Base-by-base conservation (phyloP, 306 rosid species). In the Fragaria vesca region DNA sequence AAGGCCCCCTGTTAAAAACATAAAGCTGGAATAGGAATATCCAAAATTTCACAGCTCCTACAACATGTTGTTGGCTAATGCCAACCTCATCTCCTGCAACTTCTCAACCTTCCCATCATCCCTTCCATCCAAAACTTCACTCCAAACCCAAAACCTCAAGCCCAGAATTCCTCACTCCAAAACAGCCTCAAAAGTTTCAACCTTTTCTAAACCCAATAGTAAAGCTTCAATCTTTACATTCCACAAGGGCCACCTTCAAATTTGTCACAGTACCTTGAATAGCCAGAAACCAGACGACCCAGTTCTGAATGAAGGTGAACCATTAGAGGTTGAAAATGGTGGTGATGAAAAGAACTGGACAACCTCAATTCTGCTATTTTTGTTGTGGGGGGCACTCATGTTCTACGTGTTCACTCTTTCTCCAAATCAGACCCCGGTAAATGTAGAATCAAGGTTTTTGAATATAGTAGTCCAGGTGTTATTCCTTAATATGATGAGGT, bases 341-440 rank as follows among this genome's bases (percentile, higher is more conserved):
- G 86, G 75, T 18, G 79, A 75, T n/a, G 91, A 81, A 77, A 79
- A 89, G 75, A 86, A 90, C 79, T 95, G 98, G 98, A 87, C 97
- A 21, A 90, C 90, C 70, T 95, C 98, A 48, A 82, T 89, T 81
- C 80, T 95, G 82, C 85, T 95, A 34, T 86, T 84, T 80, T 72
- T 83, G 30, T 79, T 95, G 63, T 95, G 98, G 98, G 91, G 82
- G 57, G 96, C 75, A 8, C 90, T 95, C 34, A 20, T 95, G 81
- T 95, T 79, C 75, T 95, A 95, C 72, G 92, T 87, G 66, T 87
- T 81, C 84, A 81, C 79, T 81, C 92, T 95, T 75, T 5, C 97
- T 20, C 98, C 98, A 17, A 83, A 95, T 79, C 97, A 90, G 72
- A 95, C 98, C 26, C 98, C 97, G 89, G 98, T 94, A 88, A 45